Conservation (phyloP, 2,329 filamentous ascomycete genomes). For the Penicillium hesseltinei region DNA sequence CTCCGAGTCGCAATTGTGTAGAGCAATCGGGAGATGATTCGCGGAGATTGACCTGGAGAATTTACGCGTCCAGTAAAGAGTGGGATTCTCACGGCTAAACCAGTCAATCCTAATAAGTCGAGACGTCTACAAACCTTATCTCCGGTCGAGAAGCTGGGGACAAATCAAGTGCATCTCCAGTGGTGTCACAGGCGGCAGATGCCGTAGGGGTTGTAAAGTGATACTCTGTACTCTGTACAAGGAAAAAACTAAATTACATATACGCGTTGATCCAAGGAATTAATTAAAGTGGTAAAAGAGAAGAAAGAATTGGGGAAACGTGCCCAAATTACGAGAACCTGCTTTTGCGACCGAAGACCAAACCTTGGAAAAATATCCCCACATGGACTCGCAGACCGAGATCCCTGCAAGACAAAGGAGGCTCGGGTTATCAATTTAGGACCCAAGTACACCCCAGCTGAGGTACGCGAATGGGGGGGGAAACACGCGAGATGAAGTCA, state of each 20-base stretch:
- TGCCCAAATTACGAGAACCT: constrained; percentile 19
- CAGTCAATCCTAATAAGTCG: background rate
- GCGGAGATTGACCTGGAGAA: background rate
- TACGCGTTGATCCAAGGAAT: background rate
- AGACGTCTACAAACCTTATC: constrained; percentile 12
- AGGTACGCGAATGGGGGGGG: constrained; percentile 17
- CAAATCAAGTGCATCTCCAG: constrained; percentile 10
- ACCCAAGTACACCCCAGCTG: constrained; percentile 7
- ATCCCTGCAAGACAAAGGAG: constrained; percentile 23
- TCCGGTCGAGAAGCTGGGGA: constrained; percentile 1
- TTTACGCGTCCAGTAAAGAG: background rate
- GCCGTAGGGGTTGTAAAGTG: constrained; percentile 5
- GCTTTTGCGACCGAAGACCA: constrained; percentile 18
- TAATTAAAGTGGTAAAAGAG: constrained; percentile 5
- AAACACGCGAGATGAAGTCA: constrained; percentile 20
- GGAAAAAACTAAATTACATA: background rate
- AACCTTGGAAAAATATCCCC: constrained; percentile 13
- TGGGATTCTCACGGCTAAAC: background rate
- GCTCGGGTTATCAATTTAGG: constrained; percentile 16
- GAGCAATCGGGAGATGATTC: background rate
- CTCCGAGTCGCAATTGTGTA: constrained; percentile 14
- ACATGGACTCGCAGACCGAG: constrained; percentile 20
- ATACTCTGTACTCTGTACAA: background rate
- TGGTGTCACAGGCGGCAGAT: constrained; percentile 16
- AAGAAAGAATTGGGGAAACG: constrained; percentile 12